phyloP scores from a whole-genome alignment of 2,329 filamentous ascomycete genomes.

The Fusarium haematococcum region DNA sequence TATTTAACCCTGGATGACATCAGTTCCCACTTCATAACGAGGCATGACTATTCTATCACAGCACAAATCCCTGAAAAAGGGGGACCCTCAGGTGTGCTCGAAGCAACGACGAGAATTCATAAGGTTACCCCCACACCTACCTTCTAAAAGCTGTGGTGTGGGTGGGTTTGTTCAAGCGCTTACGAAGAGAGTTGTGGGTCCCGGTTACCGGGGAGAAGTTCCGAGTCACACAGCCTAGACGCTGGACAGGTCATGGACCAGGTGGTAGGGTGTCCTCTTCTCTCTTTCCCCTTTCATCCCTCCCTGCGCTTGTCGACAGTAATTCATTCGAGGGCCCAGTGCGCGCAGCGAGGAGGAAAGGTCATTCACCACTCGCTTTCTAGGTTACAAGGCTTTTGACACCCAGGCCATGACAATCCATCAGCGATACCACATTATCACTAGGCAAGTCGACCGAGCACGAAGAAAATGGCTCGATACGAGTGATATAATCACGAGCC shows the following conservation, averaged over 20 bases:
- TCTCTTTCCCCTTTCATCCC: background rate
- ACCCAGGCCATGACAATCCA: too few relatives aligned
- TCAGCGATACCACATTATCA: too few relatives aligned
- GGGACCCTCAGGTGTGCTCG: too few relatives aligned
- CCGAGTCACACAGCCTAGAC: background rate
- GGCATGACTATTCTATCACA: too few relatives aligned
- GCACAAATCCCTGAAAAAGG: too few relatives aligned
- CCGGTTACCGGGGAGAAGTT: background rate
- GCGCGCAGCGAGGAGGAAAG: background rate
- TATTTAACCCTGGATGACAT: too few relatives aligned
- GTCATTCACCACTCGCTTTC: background rate
- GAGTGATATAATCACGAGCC: too few relatives aligned
- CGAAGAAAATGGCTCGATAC: too few relatives aligned
- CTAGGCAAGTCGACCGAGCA: too few relatives aligned
- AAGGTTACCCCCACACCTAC: background rate
- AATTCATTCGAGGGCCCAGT: background rate
- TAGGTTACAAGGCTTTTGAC: background rate
- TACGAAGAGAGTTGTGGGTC: background rate
- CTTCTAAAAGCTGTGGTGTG: background rate
- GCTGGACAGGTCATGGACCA: background rate
- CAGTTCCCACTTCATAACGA: too few relatives aligned
- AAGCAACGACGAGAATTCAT: background rate
- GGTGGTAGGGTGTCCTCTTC: background rate
- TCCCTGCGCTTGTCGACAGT: background rate
- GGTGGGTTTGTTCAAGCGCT: background rate